A percentile compares a stretch with the other conserved stretches of the same genome.
Conservation (phyloP, 805 yeast species). For the Torulaspora microellipsoides region DNA sequence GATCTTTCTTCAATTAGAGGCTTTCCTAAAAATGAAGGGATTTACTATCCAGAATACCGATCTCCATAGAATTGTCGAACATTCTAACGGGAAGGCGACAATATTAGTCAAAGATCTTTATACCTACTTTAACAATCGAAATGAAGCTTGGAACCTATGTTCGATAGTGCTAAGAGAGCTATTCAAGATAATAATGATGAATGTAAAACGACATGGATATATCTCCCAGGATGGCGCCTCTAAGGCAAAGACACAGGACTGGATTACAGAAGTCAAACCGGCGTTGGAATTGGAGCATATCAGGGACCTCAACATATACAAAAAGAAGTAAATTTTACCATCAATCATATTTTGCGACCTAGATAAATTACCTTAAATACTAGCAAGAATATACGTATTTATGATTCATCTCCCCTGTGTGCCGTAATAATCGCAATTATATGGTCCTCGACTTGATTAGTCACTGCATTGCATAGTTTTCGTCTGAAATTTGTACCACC, state of each 20-base stretch:
- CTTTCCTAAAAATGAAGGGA: slow-evolving; percentile 45
- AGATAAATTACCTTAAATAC: no score
- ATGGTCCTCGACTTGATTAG: no score
- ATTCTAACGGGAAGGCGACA: slow-evolving; percentile 38
- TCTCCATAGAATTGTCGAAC: slow-evolving; percentile 37
- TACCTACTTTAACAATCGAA: slow-evolving; percentile 40
- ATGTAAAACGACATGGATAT: slow-evolving; percentile 1
- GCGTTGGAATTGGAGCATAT: slow-evolving; percentile 8
- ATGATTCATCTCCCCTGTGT: no score
- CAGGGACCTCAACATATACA: slow-evolving; percentile 9
- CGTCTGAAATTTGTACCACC: no score
- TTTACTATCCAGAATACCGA: slow-evolving; percentile 41
- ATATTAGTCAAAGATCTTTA: slow-evolving; percentile 40
- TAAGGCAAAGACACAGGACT: slow-evolving; percentile 4
- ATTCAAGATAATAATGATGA: slow-evolving; percentile 21
- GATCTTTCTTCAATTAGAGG: slow-evolving; percentile 40
- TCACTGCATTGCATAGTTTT: no score
- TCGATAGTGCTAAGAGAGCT: slow-evolving; percentile 35
- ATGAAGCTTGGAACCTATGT: slow-evolving; percentile 38
- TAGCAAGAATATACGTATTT: no score
- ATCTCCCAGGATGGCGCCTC: background rate
- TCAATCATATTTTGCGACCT: no score
- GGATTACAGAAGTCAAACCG: slow-evolving; percentile 2
- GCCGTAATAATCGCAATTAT: no score
- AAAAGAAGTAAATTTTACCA: background rate